Evolutionary conservation across 1,284 basidiomycete species (phyloP), one percentile per base, ranked within the genome.

Genomic region (Pseudozyma pruni): DNA sequence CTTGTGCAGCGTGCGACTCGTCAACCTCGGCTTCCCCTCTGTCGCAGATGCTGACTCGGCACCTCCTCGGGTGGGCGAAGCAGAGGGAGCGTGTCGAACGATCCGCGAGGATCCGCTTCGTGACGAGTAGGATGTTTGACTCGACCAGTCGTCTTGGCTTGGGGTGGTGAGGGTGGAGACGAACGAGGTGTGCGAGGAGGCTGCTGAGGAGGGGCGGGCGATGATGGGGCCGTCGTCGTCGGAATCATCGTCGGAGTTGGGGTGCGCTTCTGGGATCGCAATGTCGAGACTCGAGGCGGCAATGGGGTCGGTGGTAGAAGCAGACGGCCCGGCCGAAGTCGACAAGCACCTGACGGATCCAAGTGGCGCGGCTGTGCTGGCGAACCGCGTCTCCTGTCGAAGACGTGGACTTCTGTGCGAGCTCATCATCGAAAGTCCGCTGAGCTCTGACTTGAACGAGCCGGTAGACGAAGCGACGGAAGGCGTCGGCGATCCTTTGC

Each of bases 381-480:
- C 34, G 20, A 56, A 51, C 0, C 53, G 48, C 8, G 47, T 33
- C 7, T 63, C 60, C 14, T 48, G 53, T 10, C 44, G 43, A 48
- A 40, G 49, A 2, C 38, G 48, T 11, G 60, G 60, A 17, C 60
- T 63, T 16, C 31, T 43, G 20, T 61, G 58, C 13, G 46, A 32
- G 13, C 54, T 29, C 39, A 63, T 14, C 49, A 63, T 43, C 14
- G 60, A 57, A 8, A 57, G n/a, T 0, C 44, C 45, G 49, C 60
- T 63, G 13, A 63, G 13, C 23, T 57, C 60, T 4, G 60, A 63
- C 32, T 47, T 56, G 60, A 63, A 63, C 39, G 60, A 63, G 10
- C 48, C 23, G 3, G 43, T 62, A 8, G 60, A 63, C 0, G 53
- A 51, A 14, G 60, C 55, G 33, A 46, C 17, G 3, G 60, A 63